Evolutionary conservation across 2,329 filamentous ascomycete genomes (phyloP).

Genomic region (Talaromyces piceae): DNA sequence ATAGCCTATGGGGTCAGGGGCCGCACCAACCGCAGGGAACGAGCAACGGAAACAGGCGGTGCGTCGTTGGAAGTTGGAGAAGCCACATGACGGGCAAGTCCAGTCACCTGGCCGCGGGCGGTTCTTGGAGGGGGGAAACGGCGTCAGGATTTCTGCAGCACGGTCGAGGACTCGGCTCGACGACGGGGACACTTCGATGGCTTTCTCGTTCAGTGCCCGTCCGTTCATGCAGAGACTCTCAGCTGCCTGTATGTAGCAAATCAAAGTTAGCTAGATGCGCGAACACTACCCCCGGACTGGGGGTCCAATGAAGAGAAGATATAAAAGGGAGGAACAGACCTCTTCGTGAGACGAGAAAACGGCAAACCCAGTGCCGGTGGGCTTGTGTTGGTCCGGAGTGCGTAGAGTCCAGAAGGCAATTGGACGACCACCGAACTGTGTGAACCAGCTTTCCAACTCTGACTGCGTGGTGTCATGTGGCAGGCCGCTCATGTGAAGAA

Average conservation of each 20-base stretch:
- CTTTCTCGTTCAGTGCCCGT: slow-evolving; percentile 94
- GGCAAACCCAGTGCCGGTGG: slow-evolving; percentile 95
- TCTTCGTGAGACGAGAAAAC: slow-evolving; percentile 99
- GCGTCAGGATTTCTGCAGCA: slow-evolving; percentile 89
- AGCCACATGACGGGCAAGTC: slow-evolving; percentile 97
- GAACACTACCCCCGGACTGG: no score
- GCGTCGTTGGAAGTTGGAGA: slow-evolving; percentile 98
- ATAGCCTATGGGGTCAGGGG: slow-evolving; percentile 67
- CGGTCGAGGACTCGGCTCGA: slow-evolving; percentile 95
- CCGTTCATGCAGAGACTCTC: slow-evolving; percentile 99
- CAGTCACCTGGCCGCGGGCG: slow-evolving; percentile 93
- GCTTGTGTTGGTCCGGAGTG: slow-evolving; percentile 97
- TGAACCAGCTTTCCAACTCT: slow-evolving; percentile 98
- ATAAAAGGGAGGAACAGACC: slow-evolving; percentile 43
- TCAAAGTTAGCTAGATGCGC: not conserved
- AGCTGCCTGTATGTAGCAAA: slow-evolving; percentile 61
- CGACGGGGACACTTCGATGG: slow-evolving; percentile 95
- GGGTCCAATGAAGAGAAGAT: not conserved
- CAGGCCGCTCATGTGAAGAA: slow-evolving; percentile 93
- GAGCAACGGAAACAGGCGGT: slow-evolving; percentile 99
- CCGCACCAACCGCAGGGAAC: slow-evolving; percentile 86
- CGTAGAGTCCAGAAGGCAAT: slow-evolving; percentile 99
- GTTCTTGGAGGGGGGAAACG: slow-evolving; percentile 98
- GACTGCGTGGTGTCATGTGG: slow-evolving; percentile 98
- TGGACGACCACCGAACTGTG: slow-evolving; percentile 91